Base-by-base conservation (phyloP, 1,139 yeast genomes). In the Meyerozyma smithsonii region DNA sequence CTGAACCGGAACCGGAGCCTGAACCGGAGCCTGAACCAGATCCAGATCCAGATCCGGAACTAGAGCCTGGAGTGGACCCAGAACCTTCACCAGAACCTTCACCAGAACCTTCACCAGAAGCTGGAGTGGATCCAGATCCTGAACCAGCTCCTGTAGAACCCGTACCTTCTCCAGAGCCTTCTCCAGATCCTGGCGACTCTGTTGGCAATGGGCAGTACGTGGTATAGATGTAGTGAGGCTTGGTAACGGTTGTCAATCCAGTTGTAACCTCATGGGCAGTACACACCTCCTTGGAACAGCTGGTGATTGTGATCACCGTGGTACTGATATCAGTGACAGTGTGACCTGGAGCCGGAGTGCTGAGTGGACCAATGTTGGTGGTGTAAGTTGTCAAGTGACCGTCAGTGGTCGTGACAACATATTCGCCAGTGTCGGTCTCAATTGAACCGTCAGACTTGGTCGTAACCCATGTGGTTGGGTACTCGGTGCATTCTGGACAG, bases 151-250 rank as follows among this genome's bases (percentile, higher is more conserved):
- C 6, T 23, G 25, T 5, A 2, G 10, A 11, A 4, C 3, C 25
- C n/a, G 25, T 11, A 23, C 12, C n/a, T 23, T 23, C 6, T 4
- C 12, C 12, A 11, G 25, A 12, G 25, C 25, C n/a, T 23, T 6
- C 24, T 8, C 12, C 12, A 15, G 18, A 20, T 8, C 24, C 15
- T 10, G 11, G 28, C 11, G 14, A 10, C 10, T 41, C 28, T 28
- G 43, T 40, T 25, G 53, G 37, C 39, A 61, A 50, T 42, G 68
- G 68, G 47, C 66, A 61, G 54, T 56, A 61, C 36, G 69, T 63
- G 12, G 46, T 33, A 6, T 17, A 11, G 12, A 15, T 26, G 17
- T 10, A 5, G 21, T 18, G 34, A 30, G 34, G 21, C 21, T 42
- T 45, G 20, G 39, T 33, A 7, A 40, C 36, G 37, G 51, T 47